Evolutionary conservation across 768 basidiomycete species (phyloP).

Genomic region (Mycena rebaudengoi): DNA sequence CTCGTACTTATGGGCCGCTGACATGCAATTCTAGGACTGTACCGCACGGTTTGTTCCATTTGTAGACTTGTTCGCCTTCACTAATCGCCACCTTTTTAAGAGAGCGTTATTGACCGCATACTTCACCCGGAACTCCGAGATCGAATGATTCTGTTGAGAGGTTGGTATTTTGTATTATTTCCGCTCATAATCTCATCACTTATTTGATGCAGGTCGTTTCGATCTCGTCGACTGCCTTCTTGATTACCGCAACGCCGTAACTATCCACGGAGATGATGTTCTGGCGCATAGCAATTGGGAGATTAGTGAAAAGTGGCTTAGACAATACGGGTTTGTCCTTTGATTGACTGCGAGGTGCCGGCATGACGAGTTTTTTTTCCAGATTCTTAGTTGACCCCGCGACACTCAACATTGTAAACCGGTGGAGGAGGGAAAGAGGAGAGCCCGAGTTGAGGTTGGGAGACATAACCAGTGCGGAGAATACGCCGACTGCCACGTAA

Average conservation of each 20-base stretch:
- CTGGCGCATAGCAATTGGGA: conserved; percentile 94
- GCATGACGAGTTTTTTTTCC: conserved; percentile 8
- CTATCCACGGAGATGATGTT: conserved; percentile 90
- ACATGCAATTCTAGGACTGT: conserved; percentile 61
- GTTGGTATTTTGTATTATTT: conserved; percentile 51
- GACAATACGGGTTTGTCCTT: conserved; percentile 75
- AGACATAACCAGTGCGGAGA: conserved; percentile 55
- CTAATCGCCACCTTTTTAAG: conserved; percentile 47
- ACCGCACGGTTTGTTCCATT: conserved; percentile 71
- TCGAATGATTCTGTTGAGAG: conserved; percentile 87
- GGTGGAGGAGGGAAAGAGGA: conserved; percentile 89
- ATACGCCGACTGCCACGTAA: conserved; percentile 36
- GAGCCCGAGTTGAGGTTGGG: conserved; percentile 72
- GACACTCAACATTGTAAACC: conserved; percentile 77
- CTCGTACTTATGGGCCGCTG: conserved; percentile 18
- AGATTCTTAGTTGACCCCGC: conserved; percentile 84
- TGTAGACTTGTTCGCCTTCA: not conserved
- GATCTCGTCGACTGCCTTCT: conserved; percentile 83
- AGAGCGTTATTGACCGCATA: conserved; percentile 90
- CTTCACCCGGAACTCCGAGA: conserved; percentile 91
- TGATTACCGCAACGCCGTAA: conserved; percentile 73
- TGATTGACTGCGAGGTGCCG: not conserved
- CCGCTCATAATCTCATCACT: conserved; percentile 4
- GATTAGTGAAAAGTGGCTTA: conserved; percentile 82
- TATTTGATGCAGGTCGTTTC: conserved; percentile 64